A percentile compares a stretch with the other conserved stretches of the same genome.
Conservation (phyloP, 108 stramenopile species). For the Nannochloropsis salina region DNA sequence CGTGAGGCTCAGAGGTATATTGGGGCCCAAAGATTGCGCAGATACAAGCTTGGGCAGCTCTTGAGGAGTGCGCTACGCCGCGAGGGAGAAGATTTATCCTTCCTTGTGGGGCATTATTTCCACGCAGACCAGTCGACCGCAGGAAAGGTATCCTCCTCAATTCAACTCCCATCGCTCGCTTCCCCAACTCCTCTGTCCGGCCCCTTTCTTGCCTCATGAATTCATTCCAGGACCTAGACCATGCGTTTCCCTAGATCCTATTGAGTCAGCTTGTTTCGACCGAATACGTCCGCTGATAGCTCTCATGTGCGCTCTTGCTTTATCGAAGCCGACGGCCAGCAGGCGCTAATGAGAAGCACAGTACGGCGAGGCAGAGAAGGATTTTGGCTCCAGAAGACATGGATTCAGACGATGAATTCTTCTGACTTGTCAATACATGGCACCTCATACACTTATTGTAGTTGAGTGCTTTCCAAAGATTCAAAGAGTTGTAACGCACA, state of each 20-base stretch:
- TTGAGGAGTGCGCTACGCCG: neutral
- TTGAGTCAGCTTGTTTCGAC: too few species aligned
- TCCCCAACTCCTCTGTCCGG: neutral
- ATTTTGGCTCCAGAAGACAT: neutral
- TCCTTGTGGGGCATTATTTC: neutral
- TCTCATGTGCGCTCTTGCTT: too few species aligned
- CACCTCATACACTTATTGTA: too few species aligned
- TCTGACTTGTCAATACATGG: too few species aligned
- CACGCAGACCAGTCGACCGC: conserved; percentile 4
- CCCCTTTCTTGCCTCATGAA: neutral
- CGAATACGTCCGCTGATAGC: too few species aligned
- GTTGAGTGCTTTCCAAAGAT: neutral
- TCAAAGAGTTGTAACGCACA: neutral
- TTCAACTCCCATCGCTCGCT: neutral
- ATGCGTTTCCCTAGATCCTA: neutral
- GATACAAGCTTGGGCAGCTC: too few species aligned
- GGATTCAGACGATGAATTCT: neutral
- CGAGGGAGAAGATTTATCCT: conserved; percentile 4
- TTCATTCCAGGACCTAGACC: neutral
- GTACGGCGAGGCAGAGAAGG: neutral
- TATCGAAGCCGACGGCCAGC: too few species aligned
- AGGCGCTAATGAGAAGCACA: too few species aligned
- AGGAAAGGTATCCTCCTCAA: neutral
- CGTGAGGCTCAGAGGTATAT: too few species aligned
- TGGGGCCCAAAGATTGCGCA: too few species aligned